These are phyloP conservation scores for Podaxis carcinomalis DNA, from an alignment of 768 basidiomycete genomes.

Conservation along the genomic window DNA sequence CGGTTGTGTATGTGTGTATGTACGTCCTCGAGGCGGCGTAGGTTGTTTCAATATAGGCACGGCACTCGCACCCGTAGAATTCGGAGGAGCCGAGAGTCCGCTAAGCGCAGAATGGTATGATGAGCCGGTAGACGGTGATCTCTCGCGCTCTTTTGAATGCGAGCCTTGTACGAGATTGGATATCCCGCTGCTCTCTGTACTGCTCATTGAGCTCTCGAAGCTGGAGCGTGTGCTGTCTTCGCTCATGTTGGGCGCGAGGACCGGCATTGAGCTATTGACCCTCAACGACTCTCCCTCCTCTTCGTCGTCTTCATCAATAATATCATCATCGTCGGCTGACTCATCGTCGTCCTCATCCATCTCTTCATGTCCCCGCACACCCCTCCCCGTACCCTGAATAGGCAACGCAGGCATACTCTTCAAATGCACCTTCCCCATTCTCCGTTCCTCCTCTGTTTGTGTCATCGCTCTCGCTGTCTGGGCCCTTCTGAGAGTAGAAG, in stretches of 20 bases:
- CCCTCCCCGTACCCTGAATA: conserved; percentile 23
- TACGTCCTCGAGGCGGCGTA: conserved; percentile 2
- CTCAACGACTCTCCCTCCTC: conserved; percentile 18
- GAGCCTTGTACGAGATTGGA: not conserved
- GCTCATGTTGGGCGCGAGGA: conserved; percentile 1
- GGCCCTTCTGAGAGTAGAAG: conserved; percentile 8
- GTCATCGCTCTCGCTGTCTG: not conserved
- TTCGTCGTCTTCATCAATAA: conserved; percentile 33
- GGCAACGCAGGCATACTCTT: conserved; percentile 49
- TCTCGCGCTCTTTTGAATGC: not conserved
- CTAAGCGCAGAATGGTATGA: conserved; percentile 12
- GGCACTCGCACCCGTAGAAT: not conserved
- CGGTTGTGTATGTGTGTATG: not conserved
- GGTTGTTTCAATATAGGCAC: conserved; percentile 9
- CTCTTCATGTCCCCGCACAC: conserved; percentile 27
- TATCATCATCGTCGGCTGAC: conserved; percentile 28
- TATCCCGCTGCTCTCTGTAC: not conserved
- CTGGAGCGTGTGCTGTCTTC: conserved; percentile 13
- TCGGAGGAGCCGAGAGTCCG: conserved; percentile 1
- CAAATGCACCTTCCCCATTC: conserved; percentile 35
- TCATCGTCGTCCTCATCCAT: conserved; percentile 31
- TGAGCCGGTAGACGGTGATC: conserved; percentile 1
- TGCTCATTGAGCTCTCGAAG: conserved; percentile 18
- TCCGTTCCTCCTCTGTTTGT: conserved; percentile 8
- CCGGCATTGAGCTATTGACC: not conserved